Evolutionary conservation across 305 asterid genomes (phyloP).

Genomic region (Fraxinus floribunda): DNA sequence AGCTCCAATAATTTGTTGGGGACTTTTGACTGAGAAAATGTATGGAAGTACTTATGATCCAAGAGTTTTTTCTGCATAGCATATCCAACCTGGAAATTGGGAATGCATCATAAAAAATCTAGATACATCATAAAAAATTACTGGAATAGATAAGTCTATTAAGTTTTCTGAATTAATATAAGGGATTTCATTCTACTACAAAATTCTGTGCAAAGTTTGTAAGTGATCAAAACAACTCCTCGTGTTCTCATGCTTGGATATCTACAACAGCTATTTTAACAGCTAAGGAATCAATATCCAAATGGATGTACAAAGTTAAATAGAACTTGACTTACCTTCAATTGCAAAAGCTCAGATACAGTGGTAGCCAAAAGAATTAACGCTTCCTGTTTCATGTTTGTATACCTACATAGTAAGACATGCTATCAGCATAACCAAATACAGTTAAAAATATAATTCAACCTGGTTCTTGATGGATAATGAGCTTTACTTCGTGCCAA

Average conservation of each 20-base stretch:
- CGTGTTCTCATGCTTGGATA: not conserved
- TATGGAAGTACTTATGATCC: constrained; percentile 88
- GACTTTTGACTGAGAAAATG: constrained; percentile 92
- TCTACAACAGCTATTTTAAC: not conserved
- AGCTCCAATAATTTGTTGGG: constrained; percentile 91
- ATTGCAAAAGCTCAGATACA: constrained; percentile 67
- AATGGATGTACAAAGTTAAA: not conserved
- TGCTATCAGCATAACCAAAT: constrained; percentile 26
- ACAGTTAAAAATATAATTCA: not conserved
- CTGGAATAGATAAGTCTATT: too few species aligned
- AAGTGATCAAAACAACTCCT: not conserved
- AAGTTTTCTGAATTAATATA: too few species aligned
- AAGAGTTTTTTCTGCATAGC: constrained; percentile 97
- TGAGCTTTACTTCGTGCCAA: too few species aligned
- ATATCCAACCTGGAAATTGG: constrained; percentile 82
- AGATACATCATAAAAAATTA: not conserved
- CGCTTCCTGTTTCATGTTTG: constrained; percentile 18
- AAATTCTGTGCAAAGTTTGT: not conserved
- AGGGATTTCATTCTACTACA: not conserved
- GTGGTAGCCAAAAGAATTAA: constrained; percentile 50
- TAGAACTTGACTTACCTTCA: constrained; percentile 46
- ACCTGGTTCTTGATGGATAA: too few species aligned
- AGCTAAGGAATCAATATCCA: not conserved
- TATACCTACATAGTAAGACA: constrained; percentile 37
- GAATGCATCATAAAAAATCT: constrained; percentile 4